These are phyloP conservation scores for Penicillium sp. DNA, from an alignment of 2,329 filamentous ascomycete genomes.

Conservation along the genomic window DNA sequence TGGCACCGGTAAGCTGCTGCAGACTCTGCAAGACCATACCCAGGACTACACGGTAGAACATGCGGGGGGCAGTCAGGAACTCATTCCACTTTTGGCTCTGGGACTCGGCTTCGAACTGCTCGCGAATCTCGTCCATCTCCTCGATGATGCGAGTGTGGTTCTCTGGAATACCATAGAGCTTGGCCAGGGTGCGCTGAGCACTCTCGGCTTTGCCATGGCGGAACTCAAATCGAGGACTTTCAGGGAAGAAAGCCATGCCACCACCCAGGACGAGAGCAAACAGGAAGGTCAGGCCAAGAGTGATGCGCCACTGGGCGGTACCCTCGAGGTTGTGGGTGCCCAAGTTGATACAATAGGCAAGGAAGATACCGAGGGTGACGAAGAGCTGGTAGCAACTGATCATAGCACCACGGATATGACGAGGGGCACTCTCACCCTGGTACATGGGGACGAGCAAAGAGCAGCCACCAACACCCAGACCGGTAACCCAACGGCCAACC, in stretches of 20 bases:
- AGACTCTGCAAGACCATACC: constrained; percentile 49
- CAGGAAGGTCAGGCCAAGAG: constrained; percentile 62
- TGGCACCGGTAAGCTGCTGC: constrained; percentile 52
- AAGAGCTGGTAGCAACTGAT: constrained; percentile 55
- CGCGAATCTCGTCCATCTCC: constrained; percentile 61
- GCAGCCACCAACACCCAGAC: constrained; percentile 51
- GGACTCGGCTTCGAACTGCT: constrained; percentile 60
- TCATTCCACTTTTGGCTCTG: constrained; percentile 45
- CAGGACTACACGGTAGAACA: constrained; percentile 49
- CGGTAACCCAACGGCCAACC: constrained; percentile 49
- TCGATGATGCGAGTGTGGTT: constrained; percentile 58
- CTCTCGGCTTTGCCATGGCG: constrained; percentile 57
- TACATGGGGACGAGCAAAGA: constrained; percentile 53
- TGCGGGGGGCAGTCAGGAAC: constrained; percentile 50
- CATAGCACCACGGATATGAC: constrained; percentile 52
- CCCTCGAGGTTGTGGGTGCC: constrained; percentile 43
- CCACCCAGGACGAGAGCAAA: constrained; percentile 59
- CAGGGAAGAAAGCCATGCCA: constrained; percentile 61
- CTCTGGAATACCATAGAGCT: constrained; percentile 59
- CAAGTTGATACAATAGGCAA: constrained; percentile 52
- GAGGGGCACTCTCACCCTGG: constrained; percentile 51
- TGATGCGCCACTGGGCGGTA: constrained; percentile 55
- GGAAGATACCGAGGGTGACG: constrained; percentile 52
- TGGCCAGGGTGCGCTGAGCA: constrained; percentile 57
- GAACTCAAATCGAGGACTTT: constrained; percentile 63